These are phyloP conservation scores for Tolypocladium amazonense DNA, from an alignment of 2,329 filamentous ascomycete genomes.

Conservation along the genomic window DNA sequence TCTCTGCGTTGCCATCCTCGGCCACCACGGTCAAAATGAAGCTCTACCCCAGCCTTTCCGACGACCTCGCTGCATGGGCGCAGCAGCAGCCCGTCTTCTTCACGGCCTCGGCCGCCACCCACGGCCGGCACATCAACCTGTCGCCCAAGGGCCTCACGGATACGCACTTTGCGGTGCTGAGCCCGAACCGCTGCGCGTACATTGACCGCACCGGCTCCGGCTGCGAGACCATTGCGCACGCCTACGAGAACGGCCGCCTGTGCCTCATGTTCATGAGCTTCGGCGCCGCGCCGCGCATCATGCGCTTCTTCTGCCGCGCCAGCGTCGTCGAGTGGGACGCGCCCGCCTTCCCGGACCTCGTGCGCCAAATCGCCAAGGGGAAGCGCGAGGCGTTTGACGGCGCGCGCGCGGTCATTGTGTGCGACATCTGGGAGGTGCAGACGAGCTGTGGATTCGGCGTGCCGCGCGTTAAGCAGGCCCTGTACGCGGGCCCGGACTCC, in stretches of 20 bases:
- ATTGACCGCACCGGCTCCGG: constrained; percentile 67
- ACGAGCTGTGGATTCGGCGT: constrained; percentile 58
- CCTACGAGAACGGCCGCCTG: constrained; percentile 66
- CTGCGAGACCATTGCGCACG: constrained; percentile 64
- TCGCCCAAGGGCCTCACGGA: constrained; percentile 62
- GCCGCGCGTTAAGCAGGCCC: constrained; percentile 35
- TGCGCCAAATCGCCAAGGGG: constrained; percentile 29
- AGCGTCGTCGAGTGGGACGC: constrained; percentile 50
- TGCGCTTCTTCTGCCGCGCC: constrained; percentile 52
- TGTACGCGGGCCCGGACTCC: constrained; percentile 17
- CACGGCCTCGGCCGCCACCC: constrained; percentile 59
- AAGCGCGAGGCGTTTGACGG: constrained; percentile 30
- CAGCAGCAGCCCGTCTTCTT: constrained; percentile 63
- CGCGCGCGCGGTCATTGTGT: constrained; percentile 48
- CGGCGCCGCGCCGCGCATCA: constrained; percentile 45
- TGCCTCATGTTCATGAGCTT: constrained; percentile 68
- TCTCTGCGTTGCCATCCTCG: not conserved
- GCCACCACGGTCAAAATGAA: constrained; percentile 34
- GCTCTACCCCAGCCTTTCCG: constrained; percentile 44
- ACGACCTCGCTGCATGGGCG: constrained; percentile 51
- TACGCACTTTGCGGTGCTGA: constrained; percentile 50
- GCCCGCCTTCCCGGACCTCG: constrained; percentile 33
- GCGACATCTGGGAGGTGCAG: constrained; percentile 55
- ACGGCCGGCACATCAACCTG: constrained; percentile 61
- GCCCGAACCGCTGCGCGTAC: constrained; percentile 52